Base-by-base conservation (phyloP, 202 grass and related monocot genomes). In the Dendrocalamus latiflorus region DNA sequence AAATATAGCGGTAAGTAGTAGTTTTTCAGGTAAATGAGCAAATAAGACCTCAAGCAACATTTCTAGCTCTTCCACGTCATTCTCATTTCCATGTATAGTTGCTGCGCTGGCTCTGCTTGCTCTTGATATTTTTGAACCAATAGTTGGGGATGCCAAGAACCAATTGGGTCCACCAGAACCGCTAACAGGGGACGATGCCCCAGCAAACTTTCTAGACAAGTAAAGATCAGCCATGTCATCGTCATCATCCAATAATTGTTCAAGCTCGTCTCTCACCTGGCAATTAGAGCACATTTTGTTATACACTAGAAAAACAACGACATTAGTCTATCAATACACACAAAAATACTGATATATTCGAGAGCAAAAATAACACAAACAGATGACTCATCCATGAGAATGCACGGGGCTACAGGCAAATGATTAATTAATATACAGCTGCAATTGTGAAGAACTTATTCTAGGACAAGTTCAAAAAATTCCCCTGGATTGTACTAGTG, bases 201-300 rank as follows among this genome's bases (percentile, higher is more conserved):
- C 91, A 61, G 83, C 89, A 87, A 99, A 84, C 86, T 99, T 99
- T 93, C 93, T 93, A 81, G 96, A 92, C 83, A 99, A 92, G 87
- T 99, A 99, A 88, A 99, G 91, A 90, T 99, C 96, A 79, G 89
- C 96, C 96, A 99, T 99, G 81, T 99, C 96, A 74, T 99, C 96
- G 6, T 99, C 96, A 24, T 99, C 96, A 73, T 99, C 96, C 80
- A 99, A 87, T 90, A 99, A 86, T 83, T 99, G 96, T 84, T 99
- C 96, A 66, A 99, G 89, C 72, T 99, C 96, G 59, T 99, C 96
- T 81, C 96, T 92, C 58, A 99, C 96, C 96, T 99, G 83, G 64
- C 55, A 80, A 90, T 80, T 18, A 86, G 43, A 75, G 15, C 37
- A 66, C 20, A 83, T 34, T 56, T 69, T 82, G 70, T 83, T 18